Conservation (phyloP, 176 grass and related monocot genomes). For the Hyparrhenia diplandra region DNA sequence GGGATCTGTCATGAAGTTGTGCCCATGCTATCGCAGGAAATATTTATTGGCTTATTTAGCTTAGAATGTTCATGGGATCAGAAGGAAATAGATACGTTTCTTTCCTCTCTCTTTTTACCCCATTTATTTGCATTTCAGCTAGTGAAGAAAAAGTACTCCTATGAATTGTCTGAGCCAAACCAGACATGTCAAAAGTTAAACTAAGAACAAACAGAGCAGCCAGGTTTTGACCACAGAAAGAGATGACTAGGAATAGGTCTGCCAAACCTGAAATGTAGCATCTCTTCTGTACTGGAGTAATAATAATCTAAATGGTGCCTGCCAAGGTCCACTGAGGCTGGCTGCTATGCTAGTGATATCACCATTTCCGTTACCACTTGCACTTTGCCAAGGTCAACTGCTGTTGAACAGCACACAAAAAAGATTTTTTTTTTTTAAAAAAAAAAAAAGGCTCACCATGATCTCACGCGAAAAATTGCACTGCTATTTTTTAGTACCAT, state of each 20-base stretch:
- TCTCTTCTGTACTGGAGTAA: not conserved
- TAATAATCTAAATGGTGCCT: not conserved
- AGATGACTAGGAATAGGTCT: not conserved
- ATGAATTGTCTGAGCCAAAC: not conserved
- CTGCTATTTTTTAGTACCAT: too few species aligned
- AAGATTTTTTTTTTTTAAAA: too few species aligned
- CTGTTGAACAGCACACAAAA: not conserved
- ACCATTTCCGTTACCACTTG: not conserved
- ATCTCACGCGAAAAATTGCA: not conserved
- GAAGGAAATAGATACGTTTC: not conserved
- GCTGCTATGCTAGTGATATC: not conserved
- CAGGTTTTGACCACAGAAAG: not conserved
- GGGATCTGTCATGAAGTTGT: not conserved
- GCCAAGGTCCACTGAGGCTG: not conserved
- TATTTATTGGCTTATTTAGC: not conserved
- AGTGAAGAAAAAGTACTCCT: not conserved
- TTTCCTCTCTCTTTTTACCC: not conserved
- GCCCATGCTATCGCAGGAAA: not conserved
- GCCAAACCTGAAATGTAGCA: not conserved
- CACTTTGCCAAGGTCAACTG: not conserved
- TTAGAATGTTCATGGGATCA: not conserved
- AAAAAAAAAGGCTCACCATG: not conserved
- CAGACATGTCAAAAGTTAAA: not conserved
- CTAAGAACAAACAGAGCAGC: not conserved
- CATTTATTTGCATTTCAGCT: not conserved